These are phyloP conservation scores for Fraxinus anomala DNA, from an alignment of 257 asterid species.

Conservation along the genomic window DNA sequence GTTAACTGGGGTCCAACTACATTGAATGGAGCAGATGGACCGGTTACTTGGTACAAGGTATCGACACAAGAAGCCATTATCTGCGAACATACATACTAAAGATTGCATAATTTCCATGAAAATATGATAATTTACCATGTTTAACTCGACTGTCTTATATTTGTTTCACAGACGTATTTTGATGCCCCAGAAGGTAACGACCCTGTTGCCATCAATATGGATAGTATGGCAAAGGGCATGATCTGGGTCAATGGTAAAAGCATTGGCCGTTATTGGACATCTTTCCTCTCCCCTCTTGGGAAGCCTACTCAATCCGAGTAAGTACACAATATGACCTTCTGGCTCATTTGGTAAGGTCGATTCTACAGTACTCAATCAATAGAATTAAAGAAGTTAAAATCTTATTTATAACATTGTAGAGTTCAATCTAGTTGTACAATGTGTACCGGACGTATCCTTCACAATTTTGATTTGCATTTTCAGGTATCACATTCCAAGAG, in stretches of 20 bases:
- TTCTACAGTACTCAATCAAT: too few relatives aligned
- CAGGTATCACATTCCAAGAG: slow-evolving; percentile 91
- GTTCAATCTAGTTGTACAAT: neutral
- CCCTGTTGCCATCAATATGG: slow-evolving; percentile 71
- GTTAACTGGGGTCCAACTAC: slow-evolving; percentile 48
- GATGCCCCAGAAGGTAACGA: slow-evolving; percentile 73
- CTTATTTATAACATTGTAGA: too few relatives aligned
- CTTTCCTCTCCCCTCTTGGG: slow-evolving; percentile 71
- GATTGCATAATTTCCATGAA: too few relatives aligned
- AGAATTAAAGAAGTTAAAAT: too few relatives aligned
- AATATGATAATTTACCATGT: too few relatives aligned
- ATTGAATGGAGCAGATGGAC: slow-evolving; percentile 28
- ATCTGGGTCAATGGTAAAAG: slow-evolving; percentile 79
- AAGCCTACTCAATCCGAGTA: slow-evolving; percentile 81
- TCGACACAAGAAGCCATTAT: too few relatives aligned
- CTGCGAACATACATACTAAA: too few relatives aligned
- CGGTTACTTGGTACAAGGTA: slow-evolving; percentile 79
- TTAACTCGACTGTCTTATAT: too few relatives aligned
- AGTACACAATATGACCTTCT: slow-evolving; percentile 22
- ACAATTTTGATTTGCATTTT: neutral
- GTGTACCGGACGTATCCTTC: too few relatives aligned
- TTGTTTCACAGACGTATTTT: slow-evolving; percentile 47
- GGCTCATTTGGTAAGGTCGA: too few relatives aligned
- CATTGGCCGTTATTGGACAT: slow-evolving; percentile 90
- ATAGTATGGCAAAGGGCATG: slow-evolving; percentile 80